phyloP scores from a whole-genome alignment of 1,284 basidiomycete species.

The Pisolithus thermaeus region DNA sequence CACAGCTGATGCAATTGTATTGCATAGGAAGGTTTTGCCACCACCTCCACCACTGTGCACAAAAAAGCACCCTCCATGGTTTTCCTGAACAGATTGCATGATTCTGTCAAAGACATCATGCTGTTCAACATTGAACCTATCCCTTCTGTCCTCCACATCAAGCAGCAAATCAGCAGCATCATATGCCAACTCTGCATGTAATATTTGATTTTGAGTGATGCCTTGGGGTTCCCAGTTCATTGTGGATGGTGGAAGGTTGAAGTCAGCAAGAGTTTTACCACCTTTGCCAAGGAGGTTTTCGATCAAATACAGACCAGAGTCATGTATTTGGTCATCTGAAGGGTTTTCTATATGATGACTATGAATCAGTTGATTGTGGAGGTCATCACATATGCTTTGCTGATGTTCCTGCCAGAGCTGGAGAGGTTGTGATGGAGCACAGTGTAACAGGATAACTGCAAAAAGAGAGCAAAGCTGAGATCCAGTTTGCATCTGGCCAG shows the following conservation, averaged over 20 bases:
- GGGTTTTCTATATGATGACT: slow-evolving; percentile 25
- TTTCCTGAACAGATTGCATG: slow-evolving; percentile 6
- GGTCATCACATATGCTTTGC: slow-evolving; percentile 35
- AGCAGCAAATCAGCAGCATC: slow-evolving; percentile 15
- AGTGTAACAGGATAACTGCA: slow-evolving; percentile 19
- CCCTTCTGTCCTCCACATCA: slow-evolving; percentile 6
- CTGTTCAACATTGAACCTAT: slow-evolving; percentile 9
- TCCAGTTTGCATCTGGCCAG: slow-evolving; percentile 24
- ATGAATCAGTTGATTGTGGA: slow-evolving; percentile 23
- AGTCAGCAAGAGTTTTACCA: too few species aligned
- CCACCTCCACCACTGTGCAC: slow-evolving; percentile 41
- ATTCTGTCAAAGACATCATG: slow-evolving; percentile 8
- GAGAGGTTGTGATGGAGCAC: slow-evolving; percentile 9
- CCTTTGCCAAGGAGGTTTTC: slow-evolving; percentile 15
- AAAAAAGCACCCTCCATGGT: slow-evolving; percentile 29
- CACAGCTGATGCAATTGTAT: slow-evolving; percentile 31
- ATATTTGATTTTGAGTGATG: too few species aligned
- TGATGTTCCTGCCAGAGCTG: slow-evolving; percentile 23
- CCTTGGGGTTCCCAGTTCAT: too few species aligned
- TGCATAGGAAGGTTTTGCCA: slow-evolving; percentile 47
- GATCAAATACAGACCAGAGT: too few species aligned
- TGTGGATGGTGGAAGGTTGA: too few species aligned
- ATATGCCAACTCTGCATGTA: slow-evolving; percentile 17
- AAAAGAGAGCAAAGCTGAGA: slow-evolving; percentile 25
- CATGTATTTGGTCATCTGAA: too few species aligned